phyloP scores from a whole-genome alignment of 2,329 filamentous ascomycete genomes.

The Colletotrichum sp. region DNA sequence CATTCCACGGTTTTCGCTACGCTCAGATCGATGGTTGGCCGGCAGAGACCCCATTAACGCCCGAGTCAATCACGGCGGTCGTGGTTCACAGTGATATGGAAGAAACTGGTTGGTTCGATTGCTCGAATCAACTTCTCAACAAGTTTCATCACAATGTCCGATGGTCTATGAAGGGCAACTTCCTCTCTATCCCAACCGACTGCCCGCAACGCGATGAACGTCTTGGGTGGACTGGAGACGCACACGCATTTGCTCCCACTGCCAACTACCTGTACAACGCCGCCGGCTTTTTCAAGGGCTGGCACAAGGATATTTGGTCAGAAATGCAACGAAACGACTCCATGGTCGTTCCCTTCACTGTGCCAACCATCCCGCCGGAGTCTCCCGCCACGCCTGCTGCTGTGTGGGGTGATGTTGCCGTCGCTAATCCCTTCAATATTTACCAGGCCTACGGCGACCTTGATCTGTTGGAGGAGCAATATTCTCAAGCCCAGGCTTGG shows the following conservation, averaged over 20 bases:
- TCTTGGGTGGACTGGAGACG: constrained; percentile 58
- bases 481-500: constrained; percentile 44
- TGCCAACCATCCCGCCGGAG: constrained; percentile 31
- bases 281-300: constrained; percentile 52
- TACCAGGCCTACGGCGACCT: constrained; percentile 44
- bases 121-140: constrained; percentile 57
- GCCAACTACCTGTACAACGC: constrained; percentile 60
- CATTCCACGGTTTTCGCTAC: constrained; percentile 60
- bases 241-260: constrained; percentile 54
- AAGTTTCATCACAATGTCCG: constrained; percentile 57
- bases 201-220: constrained; percentile 62
- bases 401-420: constrained; percentile 49
- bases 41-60: constrained; percentile 20
- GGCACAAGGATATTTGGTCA: constrained; percentile 51
- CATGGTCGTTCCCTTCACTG: constrained; percentile 31
- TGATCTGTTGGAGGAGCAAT: constrained; percentile 40
- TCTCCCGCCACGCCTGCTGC: constrained; percentile 30
- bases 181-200: constrained; percentile 62
- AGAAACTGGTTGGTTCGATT: constrained; percentile 54
- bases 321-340: constrained; percentile 29
- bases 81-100: constrained; percentile 58
- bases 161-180: constrained; percentile 66
- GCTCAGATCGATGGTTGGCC: constrained; percentile 52
- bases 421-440: constrained; percentile 45
- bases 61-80: constrained; percentile 29